Evolutionary conservation across 257 asterid genomes (phyloP), one percentile per base, ranked within the genome.

Genomic region (Solanum clarkiae): DNA sequence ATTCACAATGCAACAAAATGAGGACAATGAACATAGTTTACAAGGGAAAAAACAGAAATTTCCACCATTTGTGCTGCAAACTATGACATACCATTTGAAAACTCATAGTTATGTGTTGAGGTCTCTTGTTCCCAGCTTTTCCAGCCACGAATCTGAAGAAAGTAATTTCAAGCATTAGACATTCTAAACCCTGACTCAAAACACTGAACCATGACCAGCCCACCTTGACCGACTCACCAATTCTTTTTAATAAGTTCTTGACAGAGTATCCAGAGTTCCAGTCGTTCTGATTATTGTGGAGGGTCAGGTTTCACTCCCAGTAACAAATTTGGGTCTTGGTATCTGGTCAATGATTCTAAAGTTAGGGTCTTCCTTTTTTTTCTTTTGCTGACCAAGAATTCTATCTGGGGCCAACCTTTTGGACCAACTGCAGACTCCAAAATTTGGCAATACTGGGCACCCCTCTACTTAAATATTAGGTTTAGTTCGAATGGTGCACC

Each of bases 61-160:
- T 59, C 26, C 26, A 26, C 17, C 17, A 53, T 79, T 75, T 71
- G 60, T 55, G 80, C 59, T 57, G 5, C 24, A 74, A 49, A 55
- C 32, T 47, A 51, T 60, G 51, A 72, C 54, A 84, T 92, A 95
- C 99, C 99, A 87, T 94, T 94, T 49, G 95, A 87, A 87, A 94
- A 93, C 90, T 96, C 98, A 80, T 94, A 97, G 82, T 90, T 86
- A 79, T 92, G 96, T 80, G 97, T 86, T 42, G 92, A 86, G 54
- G 97, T 94, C 90, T 95, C 98, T 90, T 84, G 90, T 86, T 97
- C 99, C 99, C 98, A 97, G 62, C 92, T 93, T 87, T 97, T 97
- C 98, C 98, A 97, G 53, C 97, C 93, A 82, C 97, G 98, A 81
- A 89, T 94, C 99, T 97, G 90, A 82, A 90, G 62, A 66, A 60